Conservation (phyloP, 2,329 filamentous ascomycete species). For the Diplodia mutila region DNA sequence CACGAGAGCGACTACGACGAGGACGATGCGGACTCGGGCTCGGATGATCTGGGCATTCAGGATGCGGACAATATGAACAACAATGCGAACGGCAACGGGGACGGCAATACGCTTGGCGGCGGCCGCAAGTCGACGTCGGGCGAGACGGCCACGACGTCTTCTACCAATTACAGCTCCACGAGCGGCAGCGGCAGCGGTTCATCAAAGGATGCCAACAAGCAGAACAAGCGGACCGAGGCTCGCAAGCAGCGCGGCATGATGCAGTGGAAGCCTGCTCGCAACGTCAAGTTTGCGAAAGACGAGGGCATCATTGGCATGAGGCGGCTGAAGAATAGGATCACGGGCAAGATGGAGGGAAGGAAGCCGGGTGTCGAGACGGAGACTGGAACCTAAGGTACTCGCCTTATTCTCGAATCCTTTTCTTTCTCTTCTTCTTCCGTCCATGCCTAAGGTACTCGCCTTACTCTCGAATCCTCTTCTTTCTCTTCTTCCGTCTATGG, state of each 20-base stretch:
- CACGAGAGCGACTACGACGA: constrained; percentile 47
- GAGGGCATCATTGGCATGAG: constrained; percentile 78
- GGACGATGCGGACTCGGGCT: constrained; percentile 45
- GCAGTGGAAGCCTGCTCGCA: constrained; percentile 92
- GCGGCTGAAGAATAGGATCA: constrained; percentile 76
- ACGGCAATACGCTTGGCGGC: constrained; percentile 31
- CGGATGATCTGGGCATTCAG: constrained; percentile 61
- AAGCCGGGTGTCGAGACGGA: constrained; percentile 84
- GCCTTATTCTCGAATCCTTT: not conserved
- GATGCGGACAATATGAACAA: constrained; percentile 52
- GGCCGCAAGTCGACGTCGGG: constrained; percentile 32
- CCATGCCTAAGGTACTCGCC: not conserved
- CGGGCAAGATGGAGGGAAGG: constrained; percentile 71
- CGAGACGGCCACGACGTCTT: constrained; percentile 29
- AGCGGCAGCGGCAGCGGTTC: not conserved
- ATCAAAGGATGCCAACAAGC: constrained; percentile 64
- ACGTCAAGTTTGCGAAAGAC: constrained; percentile 83
- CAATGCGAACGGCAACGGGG: constrained; percentile 30
- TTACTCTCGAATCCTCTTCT: not conserved
- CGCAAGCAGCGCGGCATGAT: constrained; percentile 87
- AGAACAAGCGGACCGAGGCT: constrained; percentile 72
- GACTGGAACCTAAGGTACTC: not conserved
- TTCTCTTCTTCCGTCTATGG: not conserved
- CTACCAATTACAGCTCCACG: not conserved
- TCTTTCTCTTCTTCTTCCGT: not conserved